Conservation (phyloP, 2,329 filamentous ascomycete species). For the Sporothrix luriei region DNA sequence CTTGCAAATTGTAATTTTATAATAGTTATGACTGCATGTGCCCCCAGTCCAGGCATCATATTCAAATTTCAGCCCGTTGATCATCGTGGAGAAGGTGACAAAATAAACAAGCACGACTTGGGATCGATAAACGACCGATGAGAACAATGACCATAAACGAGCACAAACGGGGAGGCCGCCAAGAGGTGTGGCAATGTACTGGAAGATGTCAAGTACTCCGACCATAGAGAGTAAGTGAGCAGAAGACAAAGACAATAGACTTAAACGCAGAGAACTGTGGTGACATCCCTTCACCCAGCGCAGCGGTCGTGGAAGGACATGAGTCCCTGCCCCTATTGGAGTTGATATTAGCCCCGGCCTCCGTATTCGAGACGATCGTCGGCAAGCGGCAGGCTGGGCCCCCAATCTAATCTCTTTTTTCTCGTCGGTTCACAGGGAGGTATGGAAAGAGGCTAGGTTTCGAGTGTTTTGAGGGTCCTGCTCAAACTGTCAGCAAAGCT, state of each 20-base stretch:
- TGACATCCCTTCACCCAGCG: background rate
- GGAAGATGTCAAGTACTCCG: background rate
- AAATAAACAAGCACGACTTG: background rate
- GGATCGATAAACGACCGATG: background rate
- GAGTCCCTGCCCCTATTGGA: slow-evolving; percentile 15
- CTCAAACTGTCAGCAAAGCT: background rate
- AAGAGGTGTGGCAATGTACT: background rate
- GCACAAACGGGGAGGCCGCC: background rate
- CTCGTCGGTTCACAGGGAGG: background rate
- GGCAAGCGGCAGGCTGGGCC: background rate
- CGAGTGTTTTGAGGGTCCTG: background rate
- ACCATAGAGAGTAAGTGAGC: background rate
- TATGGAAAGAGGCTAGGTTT: background rate
- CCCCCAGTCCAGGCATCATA: background rate
- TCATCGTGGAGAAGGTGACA: background rate
- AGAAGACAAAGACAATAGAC: background rate
- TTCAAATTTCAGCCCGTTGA: slow-evolving; percentile 7
- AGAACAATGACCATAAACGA: background rate
- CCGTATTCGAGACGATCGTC: slow-evolving; percentile 24
- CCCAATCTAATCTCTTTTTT: slow-evolving; percentile 23
- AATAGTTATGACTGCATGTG: too few species aligned
- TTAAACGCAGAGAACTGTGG: background rate
- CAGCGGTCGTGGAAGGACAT: background rate
- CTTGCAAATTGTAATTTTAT: too few species aligned
- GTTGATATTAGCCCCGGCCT: slow-evolving; percentile 6